Evolutionary conservation across 495 filamentous ascomycete genomes (phyloP), one percentile per base, ranked within the genome.

Genomic region (Halenospora varia): DNA sequence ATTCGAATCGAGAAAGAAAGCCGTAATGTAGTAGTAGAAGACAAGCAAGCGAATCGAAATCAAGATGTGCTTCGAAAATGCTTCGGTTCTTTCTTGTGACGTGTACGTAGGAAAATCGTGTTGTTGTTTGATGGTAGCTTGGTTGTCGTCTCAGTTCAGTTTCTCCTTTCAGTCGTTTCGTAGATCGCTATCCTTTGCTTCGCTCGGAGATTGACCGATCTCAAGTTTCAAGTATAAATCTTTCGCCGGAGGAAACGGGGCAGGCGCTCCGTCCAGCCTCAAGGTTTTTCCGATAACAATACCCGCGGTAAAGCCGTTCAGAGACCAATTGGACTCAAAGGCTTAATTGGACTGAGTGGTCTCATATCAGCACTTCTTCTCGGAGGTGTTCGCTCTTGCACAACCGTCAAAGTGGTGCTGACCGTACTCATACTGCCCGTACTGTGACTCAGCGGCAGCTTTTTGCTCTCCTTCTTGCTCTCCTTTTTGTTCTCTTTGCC

Each of bases 251-350:
- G 13, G 29, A 35, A 35, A 35, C 4, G 29, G 29, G 13, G 29
- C 29, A 35, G 29, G 29, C 29, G n/a, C n/a, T n/a, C n/a, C 13
- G 29, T 35, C 6, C 29, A 6, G 29, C 29, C 13, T 35, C 29
- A 35, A 13, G 13, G 13, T 4, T 6, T 35, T 6, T 35, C 29
- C 29, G 29, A 35, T n/a, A n/a, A n/a, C n/a, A n/a, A n/a, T n/a
- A n/a, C 4, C 8, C n/a, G 15, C 4, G 42, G 23, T 18, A 39
- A 19, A 25, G n/a, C 19, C 15, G 10, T 22, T 60, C 56, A 79
- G 50, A 83, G 76, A 25, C 77, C 83, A 65, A 91, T 79, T 22
- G 88, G 88, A 15, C 86, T 90, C 45, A 91, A 73, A 24, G 88
- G 88, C 63, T 81, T 78, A 58, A 86, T 81, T 4, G 88, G 88